phyloP scores from a whole-genome alignment of 1,284 basidiomycete species.

The Trichosporon inkin region DNA sequence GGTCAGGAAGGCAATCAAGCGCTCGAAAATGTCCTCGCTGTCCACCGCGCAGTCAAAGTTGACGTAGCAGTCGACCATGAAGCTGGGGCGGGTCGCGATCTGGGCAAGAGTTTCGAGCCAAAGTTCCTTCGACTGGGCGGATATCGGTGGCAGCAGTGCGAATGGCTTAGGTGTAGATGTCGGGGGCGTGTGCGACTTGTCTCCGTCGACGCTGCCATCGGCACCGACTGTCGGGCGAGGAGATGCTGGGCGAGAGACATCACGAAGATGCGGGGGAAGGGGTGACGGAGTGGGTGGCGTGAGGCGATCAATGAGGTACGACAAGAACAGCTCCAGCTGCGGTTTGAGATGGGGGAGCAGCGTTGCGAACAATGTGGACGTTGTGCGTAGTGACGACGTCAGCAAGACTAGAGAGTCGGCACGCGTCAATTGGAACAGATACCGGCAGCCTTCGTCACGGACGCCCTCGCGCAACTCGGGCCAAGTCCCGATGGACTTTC shows the following conservation, averaged over 20 bases:
- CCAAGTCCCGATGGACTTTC: conserved; percentile 65
- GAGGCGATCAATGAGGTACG: conserved; percentile 87
- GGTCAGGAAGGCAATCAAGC: conserved; percentile 82
- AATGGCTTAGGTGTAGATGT: conserved; percentile 38
- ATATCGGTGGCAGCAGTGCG: conserved; percentile 58
- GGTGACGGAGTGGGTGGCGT: conserved; percentile 56
- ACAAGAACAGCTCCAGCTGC: conserved; percentile 93
- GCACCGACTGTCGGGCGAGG: conserved; percentile 41
- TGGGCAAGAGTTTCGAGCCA: conserved; percentile 83
- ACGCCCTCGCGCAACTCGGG: conserved; percentile 49
- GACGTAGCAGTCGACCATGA: conserved; percentile 91
- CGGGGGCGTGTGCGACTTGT: conserved; percentile 18
- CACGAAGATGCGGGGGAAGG: conserved; percentile 34
- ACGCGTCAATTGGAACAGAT: conserved; percentile 85
- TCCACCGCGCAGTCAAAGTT: conserved; percentile 98
- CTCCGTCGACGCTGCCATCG: conserved; percentile 18
- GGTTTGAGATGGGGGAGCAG: conserved; percentile 84
- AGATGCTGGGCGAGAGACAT: conserved; percentile 56
- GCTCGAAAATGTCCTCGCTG: conserved; percentile 92
- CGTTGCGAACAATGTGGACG: conserved; percentile 81
- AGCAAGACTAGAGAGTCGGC: conserved; percentile 80
- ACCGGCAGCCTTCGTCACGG: conserved; percentile 85
- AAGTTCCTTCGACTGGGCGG: conserved; percentile 81
- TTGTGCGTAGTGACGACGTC: conserved; percentile 74
- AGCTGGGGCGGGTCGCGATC: conserved; percentile 64